Evolutionary conservation across 2,329 filamentous ascomycete genomes (phyloP), one percentile per base, ranked within the genome.

Genomic region (Aspergillus felis): DNA sequence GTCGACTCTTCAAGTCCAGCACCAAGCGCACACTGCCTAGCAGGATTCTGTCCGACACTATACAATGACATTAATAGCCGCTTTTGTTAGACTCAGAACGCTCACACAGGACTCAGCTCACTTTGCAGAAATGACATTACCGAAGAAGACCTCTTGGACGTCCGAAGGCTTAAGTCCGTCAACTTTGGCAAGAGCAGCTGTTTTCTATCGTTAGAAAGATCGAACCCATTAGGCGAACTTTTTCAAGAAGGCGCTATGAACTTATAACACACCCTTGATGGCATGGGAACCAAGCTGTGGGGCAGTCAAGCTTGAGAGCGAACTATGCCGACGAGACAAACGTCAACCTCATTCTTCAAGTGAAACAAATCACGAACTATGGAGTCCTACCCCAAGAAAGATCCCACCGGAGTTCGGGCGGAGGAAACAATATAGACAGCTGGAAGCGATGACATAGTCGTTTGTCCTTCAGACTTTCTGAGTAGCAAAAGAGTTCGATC

Each of bases 61-160:
- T 17, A 50, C 50, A 60, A 67, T 62, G 60, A 14, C 55, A 47
- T 61, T 27, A 60, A 51, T 41, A 56, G 52, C 51, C 51, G 50
- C 7, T 41, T 52, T 44, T 10, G 38, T 51, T 3, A 46, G 41
- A 38, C 29, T 35, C 50, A 55, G 38, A 46, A 24, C 32, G 42
- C 35, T 50, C 50, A 29, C 20, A 55, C 44, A 53, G 62, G 41
- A 14, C 17, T 20, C 17, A 41, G 71, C 82, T 68, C 84, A 96
- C 92, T 93, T 92, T 75, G 93, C 94, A 59, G 92, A 96, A 70
- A 99, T 85, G 66, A 99, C 94, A 82, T 99, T 99, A 77, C 94
- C 94, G 73, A 97, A 95, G 82, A 94, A 95, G 73, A 99, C 91
- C 77, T 99, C 94, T 74, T 99, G 87, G 57, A 99, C 90, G 74